These are phyloP conservation scores for Suillus bovinus DNA, from an alignment of 768 basidiomycete species.

Conservation along the genomic window DNA sequence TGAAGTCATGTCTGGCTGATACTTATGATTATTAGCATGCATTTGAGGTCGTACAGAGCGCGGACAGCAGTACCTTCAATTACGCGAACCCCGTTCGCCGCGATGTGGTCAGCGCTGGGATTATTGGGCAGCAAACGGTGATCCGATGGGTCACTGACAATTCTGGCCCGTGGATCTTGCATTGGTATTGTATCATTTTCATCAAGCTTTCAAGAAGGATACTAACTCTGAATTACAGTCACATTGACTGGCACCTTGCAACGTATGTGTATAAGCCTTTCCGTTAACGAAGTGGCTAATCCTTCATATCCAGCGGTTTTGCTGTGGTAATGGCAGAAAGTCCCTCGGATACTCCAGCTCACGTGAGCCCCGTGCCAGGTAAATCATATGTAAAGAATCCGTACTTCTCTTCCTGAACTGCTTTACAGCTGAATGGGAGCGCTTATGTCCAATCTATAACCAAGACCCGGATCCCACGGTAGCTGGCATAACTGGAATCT, in stretches of 20 bases:
- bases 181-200: constrained; percentile 13
- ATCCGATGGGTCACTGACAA: constrained; percentile 44
- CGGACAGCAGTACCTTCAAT: constrained; percentile 23
- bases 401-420: background rate
- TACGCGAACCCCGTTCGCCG: background rate
- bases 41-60: constrained; percentile 46
- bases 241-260: background rate
- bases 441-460: constrained; percentile 24
- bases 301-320: background rate
- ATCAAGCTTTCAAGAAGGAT: background rate
- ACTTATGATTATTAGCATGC: constrained; percentile 32
- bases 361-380: background rate
- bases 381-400: background rate
- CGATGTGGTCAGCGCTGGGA: background rate
- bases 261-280: background rate
- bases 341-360: background rate
- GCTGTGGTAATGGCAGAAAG: background rate
- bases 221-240: background rate
- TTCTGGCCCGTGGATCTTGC: constrained; percentile 43
- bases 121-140: background rate
- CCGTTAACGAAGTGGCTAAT: background rate
- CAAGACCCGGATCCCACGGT: background rate
- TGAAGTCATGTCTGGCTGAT: background rate
- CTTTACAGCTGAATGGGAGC: constrained; percentile 22
- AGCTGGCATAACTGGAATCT: no score